Evolutionary conservation across 2,329 filamentous ascomycete species (phyloP).

Genomic region (Alternaria alternata): DNA sequence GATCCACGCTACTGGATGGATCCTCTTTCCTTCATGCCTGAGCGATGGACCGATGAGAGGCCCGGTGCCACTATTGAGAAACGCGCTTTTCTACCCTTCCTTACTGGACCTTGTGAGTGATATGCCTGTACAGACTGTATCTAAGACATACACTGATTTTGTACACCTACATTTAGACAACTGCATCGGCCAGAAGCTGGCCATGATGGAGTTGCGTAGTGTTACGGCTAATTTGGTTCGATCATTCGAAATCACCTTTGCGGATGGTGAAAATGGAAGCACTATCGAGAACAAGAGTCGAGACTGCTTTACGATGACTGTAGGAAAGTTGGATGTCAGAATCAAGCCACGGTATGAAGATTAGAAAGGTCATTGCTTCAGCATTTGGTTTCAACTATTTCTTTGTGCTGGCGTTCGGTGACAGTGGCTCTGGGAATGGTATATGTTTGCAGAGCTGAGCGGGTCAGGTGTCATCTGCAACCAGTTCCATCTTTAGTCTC

Average conservation of each 20-base stretch:
- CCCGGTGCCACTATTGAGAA: slow-evolving; percentile 36
- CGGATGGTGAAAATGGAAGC: slow-evolving; percentile 34
- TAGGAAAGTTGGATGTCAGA: slow-evolving; percentile 41
- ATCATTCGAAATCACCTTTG: slow-evolving; percentile 63
- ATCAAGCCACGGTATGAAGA: neutral
- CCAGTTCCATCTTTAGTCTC: neutral
- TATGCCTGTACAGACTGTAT: no score
- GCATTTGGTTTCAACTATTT: neutral
- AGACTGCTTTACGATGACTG: slow-evolving; percentile 43
- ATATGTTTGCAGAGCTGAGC: neutral
- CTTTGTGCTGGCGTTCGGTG: no score
- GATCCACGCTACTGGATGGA: slow-evolving; percentile 38
- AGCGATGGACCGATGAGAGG: slow-evolving; percentile 41
- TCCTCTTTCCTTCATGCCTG: slow-evolving; percentile 39
- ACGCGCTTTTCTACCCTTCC: slow-evolving; percentile 75
- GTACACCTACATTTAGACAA: slow-evolving; percentile 54
- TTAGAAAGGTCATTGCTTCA: neutral
- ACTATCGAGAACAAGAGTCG: slow-evolving; percentile 28
- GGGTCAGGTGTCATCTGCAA: neutral
- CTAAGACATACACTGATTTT: no score
- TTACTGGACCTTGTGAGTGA: slow-evolving; percentile 60
- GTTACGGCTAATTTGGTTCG: slow-evolving; percentile 68
- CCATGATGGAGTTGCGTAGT: slow-evolving; percentile 70
- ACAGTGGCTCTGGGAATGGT: neutral
- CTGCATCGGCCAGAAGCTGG: slow-evolving; percentile 74